Evolutionary conservation across 352 stramenopile species (phyloP).

Genomic region (Globisporangium spinosum): DNA sequence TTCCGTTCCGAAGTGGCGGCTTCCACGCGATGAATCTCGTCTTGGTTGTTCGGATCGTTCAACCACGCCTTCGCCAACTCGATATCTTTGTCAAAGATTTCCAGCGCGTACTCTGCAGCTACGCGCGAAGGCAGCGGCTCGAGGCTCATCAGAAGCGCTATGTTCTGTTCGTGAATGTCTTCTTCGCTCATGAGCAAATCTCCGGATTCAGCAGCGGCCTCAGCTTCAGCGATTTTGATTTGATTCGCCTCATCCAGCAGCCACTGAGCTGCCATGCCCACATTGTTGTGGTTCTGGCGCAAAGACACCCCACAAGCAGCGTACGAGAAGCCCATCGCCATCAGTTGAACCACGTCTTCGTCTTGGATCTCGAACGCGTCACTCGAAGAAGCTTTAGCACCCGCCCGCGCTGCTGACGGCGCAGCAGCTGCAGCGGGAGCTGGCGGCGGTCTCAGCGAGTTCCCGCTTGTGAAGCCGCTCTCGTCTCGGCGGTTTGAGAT

Average conservation of each 20-base stretch:
- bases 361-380: slow-evolving; percentile 45
- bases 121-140: slow-evolving; percentile 43
- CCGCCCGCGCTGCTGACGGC: background rate
- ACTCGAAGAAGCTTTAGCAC: slow-evolving; percentile 4
- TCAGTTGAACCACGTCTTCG: slow-evolving; percentile 85
- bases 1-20: slow-evolving; percentile 10
- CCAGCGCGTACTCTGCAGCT: slow-evolving; percentile 58
- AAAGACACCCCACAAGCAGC: slow-evolving; percentile 69
- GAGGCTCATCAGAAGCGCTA: slow-evolving; percentile 72
- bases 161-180: slow-evolving; percentile 60
- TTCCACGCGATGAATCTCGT: slow-evolving; percentile 68
- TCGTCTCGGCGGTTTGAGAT: slow-evolving; percentile 36
- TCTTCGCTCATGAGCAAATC: slow-evolving; percentile 55
- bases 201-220: slow-evolving; percentile 47
- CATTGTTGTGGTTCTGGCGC: slow-evolving; percentile 57
- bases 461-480: slow-evolving; percentile 17
- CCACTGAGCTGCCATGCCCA: slow-evolving; percentile 78
- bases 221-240: slow-evolving; percentile 53
- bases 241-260: slow-evolving; percentile 80
- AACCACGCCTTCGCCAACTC: slow-evolving; percentile 68
- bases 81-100: slow-evolving; percentile 60
- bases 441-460: slow-evolving; percentile 40
- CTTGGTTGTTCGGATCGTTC: slow-evolving; percentile 44
- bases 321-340: slow-evolving; percentile 89
- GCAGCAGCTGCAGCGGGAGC: slow-evolving; percentile 22